These are phyloP conservation scores for Apiotrichum laibachii DNA, from an alignment of 1,284 basidiomycete genomes.

Conservation along the genomic window DNA sequence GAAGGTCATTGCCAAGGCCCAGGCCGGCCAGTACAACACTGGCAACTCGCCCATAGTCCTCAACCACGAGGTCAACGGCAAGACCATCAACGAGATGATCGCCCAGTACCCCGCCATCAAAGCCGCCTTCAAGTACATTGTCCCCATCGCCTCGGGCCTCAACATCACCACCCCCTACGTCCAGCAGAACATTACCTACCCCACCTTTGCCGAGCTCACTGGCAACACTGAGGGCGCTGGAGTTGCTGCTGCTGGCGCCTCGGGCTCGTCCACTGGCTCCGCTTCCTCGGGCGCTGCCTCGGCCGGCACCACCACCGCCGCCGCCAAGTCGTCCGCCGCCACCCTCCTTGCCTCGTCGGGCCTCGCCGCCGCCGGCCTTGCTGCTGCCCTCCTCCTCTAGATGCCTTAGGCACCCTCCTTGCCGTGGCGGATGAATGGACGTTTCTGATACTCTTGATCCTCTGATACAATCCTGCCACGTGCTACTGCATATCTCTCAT, in stretches of 20 bases:
- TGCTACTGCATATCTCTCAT: too few species aligned
- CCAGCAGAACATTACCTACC: constrained; percentile 51
- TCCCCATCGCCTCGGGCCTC: constrained; percentile 48
- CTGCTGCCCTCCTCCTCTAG: not conserved
- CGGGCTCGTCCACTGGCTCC: not conserved
- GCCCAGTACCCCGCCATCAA: constrained; percentile 43
- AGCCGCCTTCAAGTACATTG: constrained; percentile 44
- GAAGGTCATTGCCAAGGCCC: constrained; percentile 45
- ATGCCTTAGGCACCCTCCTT: not conserved
- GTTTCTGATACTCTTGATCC: too few species aligned
- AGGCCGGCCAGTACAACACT: constrained; percentile 45
- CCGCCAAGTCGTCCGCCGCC: not conserved
- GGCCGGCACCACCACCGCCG: not conserved
- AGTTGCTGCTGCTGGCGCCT: not conserved
- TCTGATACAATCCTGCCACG: too few species aligned
- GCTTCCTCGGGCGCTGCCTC: not conserved
- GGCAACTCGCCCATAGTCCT: constrained; percentile 52
- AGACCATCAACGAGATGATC: constrained; percentile 48
- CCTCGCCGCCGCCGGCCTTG: not conserved
- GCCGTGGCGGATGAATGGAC: too few species aligned
- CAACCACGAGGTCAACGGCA: constrained; percentile 54
- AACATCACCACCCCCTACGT: constrained; percentile 53
- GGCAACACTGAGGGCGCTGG: not conserved
- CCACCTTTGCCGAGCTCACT: constrained; percentile 32
- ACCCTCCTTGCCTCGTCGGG: not conserved